These are phyloP conservation scores for Aureobasidium sp. DNA, from an alignment of 2,329 filamentous ascomycete species.

Conservation along the genomic window DNA sequence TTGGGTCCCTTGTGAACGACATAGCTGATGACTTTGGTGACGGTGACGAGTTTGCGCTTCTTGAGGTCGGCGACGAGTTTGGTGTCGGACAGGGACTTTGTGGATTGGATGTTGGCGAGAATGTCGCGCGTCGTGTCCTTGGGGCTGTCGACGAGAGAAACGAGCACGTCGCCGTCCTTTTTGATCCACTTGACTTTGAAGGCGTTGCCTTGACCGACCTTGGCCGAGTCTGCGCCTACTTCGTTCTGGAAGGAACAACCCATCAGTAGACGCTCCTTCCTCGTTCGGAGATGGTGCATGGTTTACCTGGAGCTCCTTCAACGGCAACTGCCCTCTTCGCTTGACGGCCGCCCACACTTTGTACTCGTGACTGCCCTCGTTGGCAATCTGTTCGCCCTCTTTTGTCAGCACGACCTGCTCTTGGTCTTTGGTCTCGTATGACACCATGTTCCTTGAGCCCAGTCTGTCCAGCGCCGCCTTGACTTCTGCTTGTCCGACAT, in stretches of 20 bases:
- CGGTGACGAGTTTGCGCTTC: slow-evolving; percentile 82
- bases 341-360: slow-evolving; percentile 45
- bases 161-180: slow-evolving; percentile 51
- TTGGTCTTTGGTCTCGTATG: slow-evolving; percentile 73
- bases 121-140: slow-evolving; percentile 71
- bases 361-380: slow-evolving; percentile 45
- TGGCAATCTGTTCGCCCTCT: slow-evolving; percentile 69
- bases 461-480: slow-evolving; percentile 87
- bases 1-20: slow-evolving; percentile 77
- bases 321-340: slow-evolving; percentile 37
- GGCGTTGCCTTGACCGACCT: slow-evolving; percentile 88
- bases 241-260: slow-evolving; percentile 38
- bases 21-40: slow-evolving; percentile 81
- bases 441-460: slow-evolving; percentile 75
- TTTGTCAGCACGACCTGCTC: slow-evolving; percentile 71
- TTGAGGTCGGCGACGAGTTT: slow-evolving; percentile 76
- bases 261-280: neutral
- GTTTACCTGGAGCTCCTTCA: slow-evolving; percentile 41
- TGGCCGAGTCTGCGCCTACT: slow-evolving; percentile 68
- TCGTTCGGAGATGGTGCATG: slow-evolving; percentile 9
- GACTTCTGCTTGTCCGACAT: slow-evolving; percentile 43
- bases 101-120: slow-evolving; percentile 64
- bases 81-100: slow-evolving; percentile 60
- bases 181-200: slow-evolving; percentile 70
- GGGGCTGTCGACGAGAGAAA: slow-evolving; percentile 59